Percentiles rank a stretch among this genome's conserved stretches.
Evolutionary conservation across 257 asterid genomes (phyloP).

Genomic region (Solanum peruvianum): DNA sequence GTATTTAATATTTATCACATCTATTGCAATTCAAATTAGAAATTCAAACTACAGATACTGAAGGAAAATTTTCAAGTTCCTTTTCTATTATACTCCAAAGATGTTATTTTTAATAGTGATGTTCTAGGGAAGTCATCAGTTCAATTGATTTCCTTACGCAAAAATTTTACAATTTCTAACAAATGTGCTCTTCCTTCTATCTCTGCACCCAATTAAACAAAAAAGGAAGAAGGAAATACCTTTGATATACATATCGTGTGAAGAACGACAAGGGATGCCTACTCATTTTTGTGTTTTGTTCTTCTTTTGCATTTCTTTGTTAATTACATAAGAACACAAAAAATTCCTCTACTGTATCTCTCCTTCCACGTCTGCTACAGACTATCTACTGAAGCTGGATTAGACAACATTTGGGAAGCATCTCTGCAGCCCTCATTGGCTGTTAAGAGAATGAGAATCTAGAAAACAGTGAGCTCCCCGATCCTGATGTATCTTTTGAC

Average conservation of each 20-base stretch:
- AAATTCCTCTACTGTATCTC: neutral
- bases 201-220: neutral
- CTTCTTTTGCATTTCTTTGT: neutral
- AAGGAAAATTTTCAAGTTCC: neutral
- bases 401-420: neutral
- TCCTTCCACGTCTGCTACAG: neutral
- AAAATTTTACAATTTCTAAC: neutral
- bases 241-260: neutral
- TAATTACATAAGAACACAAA: neutral
- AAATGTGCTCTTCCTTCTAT: neutral
- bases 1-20: neutral
- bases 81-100: neutral
- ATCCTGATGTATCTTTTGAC: slow-evolving; percentile 42
- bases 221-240: neutral
- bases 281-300: neutral
- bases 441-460: slow-evolving; percentile 70
- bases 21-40: neutral
- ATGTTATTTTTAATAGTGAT: neutral
- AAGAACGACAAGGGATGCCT: neutral
- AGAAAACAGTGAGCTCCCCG: slow-evolving; percentile 73
- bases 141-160: neutral
- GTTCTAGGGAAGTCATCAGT: neutral
- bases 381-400: neutral
- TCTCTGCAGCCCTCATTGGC: neutral
- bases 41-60: neutral